Conservation (phyloP, 805 yeast genomes). For the Saccharomycopsis vini region DNA sequence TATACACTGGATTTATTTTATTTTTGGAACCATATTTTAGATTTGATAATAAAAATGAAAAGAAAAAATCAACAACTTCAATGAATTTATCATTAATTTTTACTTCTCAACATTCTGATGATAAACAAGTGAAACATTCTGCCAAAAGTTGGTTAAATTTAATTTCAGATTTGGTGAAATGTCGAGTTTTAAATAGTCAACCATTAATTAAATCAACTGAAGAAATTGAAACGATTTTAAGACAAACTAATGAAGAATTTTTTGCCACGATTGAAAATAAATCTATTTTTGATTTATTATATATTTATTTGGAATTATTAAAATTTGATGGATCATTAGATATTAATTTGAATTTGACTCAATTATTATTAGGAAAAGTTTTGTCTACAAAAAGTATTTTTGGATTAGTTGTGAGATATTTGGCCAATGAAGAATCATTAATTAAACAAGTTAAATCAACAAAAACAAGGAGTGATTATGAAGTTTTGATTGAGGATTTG, state of each 20-base stretch:
- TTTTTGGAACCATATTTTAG: background rate
- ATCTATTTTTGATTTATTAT: background rate
- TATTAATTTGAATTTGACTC: background rate
- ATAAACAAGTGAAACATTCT: background rate
- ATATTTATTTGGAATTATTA: conserved; percentile 9
- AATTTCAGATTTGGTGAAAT: background rate
- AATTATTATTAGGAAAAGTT: conserved; percentile 1
- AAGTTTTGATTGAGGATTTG: conserved; percentile 1
- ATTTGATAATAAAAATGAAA: background rate
- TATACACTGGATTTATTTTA: background rate
- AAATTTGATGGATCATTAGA: conserved; percentile 6
- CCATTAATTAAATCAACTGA: conserved; percentile 3
- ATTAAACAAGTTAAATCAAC: background rate
- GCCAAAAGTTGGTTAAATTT: background rate
- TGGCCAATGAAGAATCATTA: background rate
- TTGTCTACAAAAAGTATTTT: background rate
- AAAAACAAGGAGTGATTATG: background rate
- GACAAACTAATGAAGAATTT: conserved; percentile 1
- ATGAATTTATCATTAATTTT: no score
- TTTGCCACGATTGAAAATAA: conserved; percentile 1
- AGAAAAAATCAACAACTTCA: background rate
- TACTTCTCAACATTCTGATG: background rate
- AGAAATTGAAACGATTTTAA: conserved; percentile 1
- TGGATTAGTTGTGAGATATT: background rate
- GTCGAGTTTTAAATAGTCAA: background rate